A percentile compares a stretch with the other conserved stretches of the same genome.
phyloP scores from a whole-genome alignment of 768 basidiomycete species.

The Tulasnella sp. region DNA sequence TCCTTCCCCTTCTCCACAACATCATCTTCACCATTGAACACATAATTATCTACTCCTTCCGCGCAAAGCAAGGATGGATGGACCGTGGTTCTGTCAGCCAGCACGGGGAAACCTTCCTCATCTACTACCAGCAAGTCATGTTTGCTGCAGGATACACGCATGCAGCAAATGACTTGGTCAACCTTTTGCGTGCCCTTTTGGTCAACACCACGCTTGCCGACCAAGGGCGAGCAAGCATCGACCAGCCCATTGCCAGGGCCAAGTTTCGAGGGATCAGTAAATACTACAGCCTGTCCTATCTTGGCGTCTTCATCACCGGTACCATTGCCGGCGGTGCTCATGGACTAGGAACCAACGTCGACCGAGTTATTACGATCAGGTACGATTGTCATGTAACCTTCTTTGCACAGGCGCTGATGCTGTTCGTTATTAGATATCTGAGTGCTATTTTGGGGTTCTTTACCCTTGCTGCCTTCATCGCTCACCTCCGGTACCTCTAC shows the following conservation, averaged over 20 bases:
- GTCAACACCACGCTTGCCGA: conserved; percentile 7
- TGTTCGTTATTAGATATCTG: neutral
- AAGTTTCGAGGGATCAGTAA: neutral
- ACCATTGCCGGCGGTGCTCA: neutral
- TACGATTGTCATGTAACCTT: neutral
- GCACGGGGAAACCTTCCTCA: neutral
- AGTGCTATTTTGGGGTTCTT: neutral
- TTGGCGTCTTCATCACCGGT: neutral
- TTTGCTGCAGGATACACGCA: neutral
- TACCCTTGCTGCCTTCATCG: neutral
- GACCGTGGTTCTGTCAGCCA: neutral
- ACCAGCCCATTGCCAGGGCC: neutral
- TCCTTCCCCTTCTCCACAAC: neutral
- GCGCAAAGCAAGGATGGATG: neutral
- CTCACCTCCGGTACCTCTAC: neutral
- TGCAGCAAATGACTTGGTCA: neutral
- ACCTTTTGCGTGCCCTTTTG: neutral
- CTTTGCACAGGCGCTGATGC: neutral
- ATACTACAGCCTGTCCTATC: neutral
- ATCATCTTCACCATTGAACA: neutral
- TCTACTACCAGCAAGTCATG: neutral
- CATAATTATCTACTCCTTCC: neutral
- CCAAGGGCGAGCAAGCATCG: neutral
- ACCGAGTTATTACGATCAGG: neutral
- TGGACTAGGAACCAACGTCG: neutral